Conservation (phyloP, 345 rosid species). For the Populus tremula region DNA sequence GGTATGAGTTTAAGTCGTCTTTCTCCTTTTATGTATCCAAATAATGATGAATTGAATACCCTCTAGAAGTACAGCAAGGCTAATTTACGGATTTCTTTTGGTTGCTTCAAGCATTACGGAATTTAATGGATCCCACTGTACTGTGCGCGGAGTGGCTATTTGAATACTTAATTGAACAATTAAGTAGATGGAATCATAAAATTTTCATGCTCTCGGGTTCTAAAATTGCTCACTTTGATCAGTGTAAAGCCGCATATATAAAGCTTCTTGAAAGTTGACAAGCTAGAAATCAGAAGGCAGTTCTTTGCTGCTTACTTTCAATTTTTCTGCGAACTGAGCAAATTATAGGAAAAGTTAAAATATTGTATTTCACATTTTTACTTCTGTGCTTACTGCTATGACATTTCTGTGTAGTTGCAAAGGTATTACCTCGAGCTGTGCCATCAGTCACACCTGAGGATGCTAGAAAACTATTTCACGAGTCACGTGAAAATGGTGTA, state of each 20-base stretch:
- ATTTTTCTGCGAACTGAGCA: background rate
- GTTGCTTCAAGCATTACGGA: background rate
- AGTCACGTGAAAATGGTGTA: conserved; percentile 27
- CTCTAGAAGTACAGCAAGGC: background rate
- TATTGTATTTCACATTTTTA: background rate
- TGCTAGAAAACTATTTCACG: conserved; percentile 31
- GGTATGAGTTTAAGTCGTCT: conserved; percentile 16
- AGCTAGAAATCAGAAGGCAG: background rate
- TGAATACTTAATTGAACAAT: background rate
- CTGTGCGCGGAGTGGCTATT: background rate
- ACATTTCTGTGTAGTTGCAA: conserved; percentile 20
- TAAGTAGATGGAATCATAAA: background rate
- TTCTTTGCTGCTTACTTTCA: background rate
- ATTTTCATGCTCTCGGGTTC: background rate
- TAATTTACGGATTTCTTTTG: background rate
- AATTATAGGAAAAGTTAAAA: background rate
- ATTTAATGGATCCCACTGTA: background rate
- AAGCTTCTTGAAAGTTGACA: background rate
- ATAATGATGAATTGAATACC: background rate
- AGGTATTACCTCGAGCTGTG: conserved; percentile 33
- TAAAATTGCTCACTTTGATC: background rate
- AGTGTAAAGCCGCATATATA: background rate
- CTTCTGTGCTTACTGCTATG: background rate
- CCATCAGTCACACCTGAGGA: conserved; percentile 32
- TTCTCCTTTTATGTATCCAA: background rate